Base-by-base conservation (phyloP, 75 land plant species). In the Picea sitchensis region DNA sequence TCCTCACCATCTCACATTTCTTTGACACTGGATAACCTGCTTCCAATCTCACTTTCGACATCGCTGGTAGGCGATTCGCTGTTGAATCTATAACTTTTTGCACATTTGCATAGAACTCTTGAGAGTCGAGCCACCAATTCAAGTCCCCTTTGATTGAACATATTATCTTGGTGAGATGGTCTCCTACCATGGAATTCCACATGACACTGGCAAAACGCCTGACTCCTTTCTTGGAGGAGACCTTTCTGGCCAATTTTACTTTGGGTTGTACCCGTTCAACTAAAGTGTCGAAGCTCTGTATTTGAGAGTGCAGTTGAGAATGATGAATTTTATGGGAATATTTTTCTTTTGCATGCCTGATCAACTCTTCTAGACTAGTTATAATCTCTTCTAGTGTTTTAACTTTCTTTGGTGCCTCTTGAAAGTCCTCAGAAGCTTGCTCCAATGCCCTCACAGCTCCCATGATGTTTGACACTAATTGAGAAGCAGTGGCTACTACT, bases 81-180 rank as follows among this genome's bases (percentile, higher is more conserved):
- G 79, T 77, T 31, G 79, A 69, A 56, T 80, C 85, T 47, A 84
- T 80, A 30, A 77, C 76, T 32, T 63, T 80, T 76, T 80, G 79
- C 14, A 84, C 77, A 77, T 80, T 26, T 15, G 38, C 26, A 54
- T 76, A 36, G 61, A 80, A 21, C 21, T 54, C 77, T 62, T 84
- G 85, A 15, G 81, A 69, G 13, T 84, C 85, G 17, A 84, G 75
- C 85, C 85, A 84, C 85, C 85, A 84, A 65, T 80, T 80, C 73
- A 84, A 77, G 77, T 84, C 85, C 23, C 21, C 32, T 34, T 47
- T 76, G 23, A 84, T 84, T n/a, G 79, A 84, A 41, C 63, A 58
- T 8, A 71, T 68, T 68, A 84, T 58, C 62, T 77, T 84, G 23
- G 68, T 23, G 32, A 84, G 79, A 11, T 82, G 78, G 34, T 84